Base-by-base conservation (phyloP, 495 filamentous ascomycete species). In the Clavariopsis aquatica region DNA sequence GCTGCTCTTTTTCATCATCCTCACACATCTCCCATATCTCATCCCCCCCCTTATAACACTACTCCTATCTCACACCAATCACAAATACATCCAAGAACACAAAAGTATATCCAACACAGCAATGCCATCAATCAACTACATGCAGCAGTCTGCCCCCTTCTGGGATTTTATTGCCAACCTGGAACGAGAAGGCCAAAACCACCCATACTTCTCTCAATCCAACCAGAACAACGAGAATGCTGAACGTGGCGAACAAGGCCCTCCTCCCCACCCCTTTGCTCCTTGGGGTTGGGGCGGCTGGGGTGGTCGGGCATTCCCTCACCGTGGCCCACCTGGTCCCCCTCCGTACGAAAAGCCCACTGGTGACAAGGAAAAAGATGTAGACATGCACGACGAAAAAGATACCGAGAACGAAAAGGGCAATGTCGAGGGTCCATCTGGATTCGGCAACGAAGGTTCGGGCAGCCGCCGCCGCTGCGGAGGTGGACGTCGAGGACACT, bases 141-240 rank as follows among this genome's bases (percentile, higher is more conserved):
- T 74, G 74, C 76, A 80, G 61, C 75, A 77, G 61, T 69, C 71
- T 4, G 77, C 72, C 55, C 78, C 77, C 56, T 80, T 80, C 69
- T 80, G 78, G 78, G 78, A 80, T 72, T 80, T 74, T 45, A 52
- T 79, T 45, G 74, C 77, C 31, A 69, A 62, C 57, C 62, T 80
- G 22, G 76, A 79, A 47, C 67, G 77, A 13, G 9, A 43, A 73
- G 71, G 74, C 64, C 26, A 60, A 19, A 58, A 59, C n/a, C 72
- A 76, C 49, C 72, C 73, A 20, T 70, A 70, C 52, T 76, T 72
- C 57, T 55, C 53, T 19, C 65, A 57, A 24, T 24, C 54, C 7
- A 58, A 65, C 52, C 34, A 66, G 26, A 65, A 60, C 58, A 57
- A 38, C 15, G 61, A 47, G 28, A 49, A 46, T 23, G 20, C 12